Percentiles rank a stretch among this genome's conserved stretches.
These are phyloP conservation scores for Poa annua DNA, from an alignment of 176 grass and related monocot species.

Conservation along the genomic window DNA sequence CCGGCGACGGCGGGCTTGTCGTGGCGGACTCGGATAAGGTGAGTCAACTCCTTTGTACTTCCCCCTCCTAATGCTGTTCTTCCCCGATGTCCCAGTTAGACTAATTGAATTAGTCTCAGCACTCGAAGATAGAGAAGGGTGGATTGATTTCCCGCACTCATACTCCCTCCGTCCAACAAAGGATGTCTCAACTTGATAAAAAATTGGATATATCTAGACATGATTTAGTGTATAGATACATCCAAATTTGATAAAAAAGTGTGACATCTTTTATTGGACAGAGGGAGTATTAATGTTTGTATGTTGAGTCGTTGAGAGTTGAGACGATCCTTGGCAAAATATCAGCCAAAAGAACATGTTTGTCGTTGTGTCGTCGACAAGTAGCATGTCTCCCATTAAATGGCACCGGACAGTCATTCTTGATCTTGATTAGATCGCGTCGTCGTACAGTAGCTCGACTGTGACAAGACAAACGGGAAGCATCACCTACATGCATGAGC, in stretches of 20 bases:
- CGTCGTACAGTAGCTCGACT: background rate
- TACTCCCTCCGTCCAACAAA: too few relatives aligned
- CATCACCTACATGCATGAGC: background rate
- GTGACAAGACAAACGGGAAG: background rate
- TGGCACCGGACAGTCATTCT: background rate
- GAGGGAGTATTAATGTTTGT: too few relatives aligned
- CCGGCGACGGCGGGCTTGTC: conserved; percentile 44
- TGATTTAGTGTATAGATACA: too few relatives aligned
- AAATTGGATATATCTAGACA: too few relatives aligned
- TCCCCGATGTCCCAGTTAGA: background rate
- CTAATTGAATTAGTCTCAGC: background rate
- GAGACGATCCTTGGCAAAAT: background rate
- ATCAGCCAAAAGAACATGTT: background rate
- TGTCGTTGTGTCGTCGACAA: background rate
- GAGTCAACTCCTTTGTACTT: background rate
- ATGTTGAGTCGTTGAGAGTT: background rate
- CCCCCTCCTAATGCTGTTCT: background rate
- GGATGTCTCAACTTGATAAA: too few relatives aligned
- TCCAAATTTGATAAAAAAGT: too few relatives aligned
- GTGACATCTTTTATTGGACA: too few relatives aligned
- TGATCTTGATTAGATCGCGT: background rate
- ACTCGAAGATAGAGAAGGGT: background rate
- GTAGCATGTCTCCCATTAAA: too few relatives aligned
- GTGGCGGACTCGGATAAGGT: conserved; percentile 72
- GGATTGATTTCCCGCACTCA: background rate